Base-by-base conservation (phyloP, 2,329 filamentous ascomycete genomes). In the Colletotrichum lini region DNA sequence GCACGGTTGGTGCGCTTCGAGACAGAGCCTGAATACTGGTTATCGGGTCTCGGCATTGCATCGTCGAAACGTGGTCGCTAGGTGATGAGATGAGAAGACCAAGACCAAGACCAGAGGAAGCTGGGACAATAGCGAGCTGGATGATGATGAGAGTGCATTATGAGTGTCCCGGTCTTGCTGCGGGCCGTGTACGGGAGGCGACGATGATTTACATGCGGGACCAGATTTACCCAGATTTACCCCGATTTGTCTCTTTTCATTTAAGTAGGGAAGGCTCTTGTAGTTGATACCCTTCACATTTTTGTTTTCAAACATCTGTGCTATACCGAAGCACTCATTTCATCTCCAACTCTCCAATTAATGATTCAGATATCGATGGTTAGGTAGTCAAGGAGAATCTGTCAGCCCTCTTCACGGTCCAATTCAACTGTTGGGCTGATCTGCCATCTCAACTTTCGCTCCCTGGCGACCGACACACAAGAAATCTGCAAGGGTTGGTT, bases 371-470 rank as follows among this genome's bases (percentile, higher is more conserved):
- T 21, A 13, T 40, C 18, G 15, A n/a, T 5, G 2, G 21, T 4
- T 38, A 38, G 35, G 35, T 38, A 38, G 35, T 38, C 9, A 8
- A 38, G n/a, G 15, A 44, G 6, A 12, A 30, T 21, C 38, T 45
- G 4, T 38, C n/a, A 4, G 42, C 21, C 58, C 50, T 54, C 59
- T 66, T 59, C 35, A 5, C 3, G 35, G 26, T 54, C 62, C 42
- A 54, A 53, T 64, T 72, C 58, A 59, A 65, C 38, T 72, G 69
- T 72, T 72, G 69, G 56, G 69, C 44, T 42, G 58, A 69, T 69
- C 52, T 72, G 68, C 65, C 59, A 69, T 69, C 69, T 69, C 69
- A 72, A 69, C 69, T 69, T 63, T 63, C 50, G 47, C 58, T 72
- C 69, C 69, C 69, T 72, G 18, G 45, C 30, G 52, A 71, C 44